Evolutionary conservation across 1,284 basidiomycete species (phyloP), one percentile per base, ranked within the genome.

Genomic region (Marasmius fiardii): DNA sequence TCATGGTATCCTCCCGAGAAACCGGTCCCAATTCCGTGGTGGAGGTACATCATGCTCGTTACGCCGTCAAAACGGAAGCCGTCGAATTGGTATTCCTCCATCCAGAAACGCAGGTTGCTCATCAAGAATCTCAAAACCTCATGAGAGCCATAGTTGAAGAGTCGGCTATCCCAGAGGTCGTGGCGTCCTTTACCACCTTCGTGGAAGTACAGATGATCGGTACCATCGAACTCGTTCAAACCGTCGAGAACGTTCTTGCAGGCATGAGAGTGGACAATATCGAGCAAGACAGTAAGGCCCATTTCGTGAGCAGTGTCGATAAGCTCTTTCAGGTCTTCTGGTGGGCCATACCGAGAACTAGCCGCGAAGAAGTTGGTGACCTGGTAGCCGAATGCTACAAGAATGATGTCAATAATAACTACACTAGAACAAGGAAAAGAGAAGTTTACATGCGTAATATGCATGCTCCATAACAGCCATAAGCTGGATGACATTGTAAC

Each of bases 401-500:
- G 39, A 21, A 28, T 31, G 6, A 55, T 39, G 43, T 43, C 52
- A 49, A 35, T 44, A 33, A 57, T 53, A 23, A 55, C 54, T 55
- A 52, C 21, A 20, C 31, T 39, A n/a, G n/a, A n/a, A n/a, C 28
- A 31, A 26, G 54, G 39, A 44, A 16, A 35, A 54, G 41, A 39
- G 41, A 61, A 51, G 75, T 90, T 66, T 62, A 93, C 92, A 96
- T 60, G 96, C 96, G 74, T 99, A 99, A 73, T 99, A 99, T 3
- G 95, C 92, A 65, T 99, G 96, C 69, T 98, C 95, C 92, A 98
- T 95, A 62, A 98, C 80, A 5, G 92, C 95, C 95, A 97, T 97
- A 65, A 98, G 82, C 71, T 99, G 96, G 60, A 99, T 97, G 49
- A 88, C 86, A 68, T 99, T 99, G 75, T 99, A 99, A 3, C 95